Base-by-base conservation (phyloP, 1,139 yeast species). In the Geotrichum bryndzae region DNA sequence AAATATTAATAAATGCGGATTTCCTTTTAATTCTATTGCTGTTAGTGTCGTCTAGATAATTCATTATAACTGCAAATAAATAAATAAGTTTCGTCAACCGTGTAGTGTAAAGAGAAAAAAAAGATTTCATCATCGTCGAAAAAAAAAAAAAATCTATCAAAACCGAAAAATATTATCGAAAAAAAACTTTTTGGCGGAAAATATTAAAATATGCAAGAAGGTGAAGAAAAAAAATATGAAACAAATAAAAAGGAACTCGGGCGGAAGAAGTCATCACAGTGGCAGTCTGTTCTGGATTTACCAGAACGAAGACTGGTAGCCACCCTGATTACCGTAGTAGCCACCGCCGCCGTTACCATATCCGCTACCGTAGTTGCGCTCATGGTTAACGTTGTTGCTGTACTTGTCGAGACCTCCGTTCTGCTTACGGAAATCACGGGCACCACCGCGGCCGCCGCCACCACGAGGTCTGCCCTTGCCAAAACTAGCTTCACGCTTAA, bases 401-500 rank as follows among this genome's bases (percentile, higher is more conserved):
- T 71, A 68, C 57, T 73, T 69, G 61, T 73, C 72, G 62, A 68
- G 68, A 60, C 74, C 70, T 63, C 66, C 66, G 63, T 71, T 68
- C 45, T 76, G 76, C 68, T 73, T 71, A 60, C 80, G 76, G 72
- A 67, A 73, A 67, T 76, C 79, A 56, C 78, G 77, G 61, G 67
- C 68, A 23, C 48, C 48, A 29, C 58, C 53, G 11, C 59, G 59
- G 35, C 59, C 59, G 51, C 73, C 69, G 62, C 85, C 79, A 62
- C 85, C 79, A 65, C 84, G 77, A 62, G 82, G 79, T 61, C 86
- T 80, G 64, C 86, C 79, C 68, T 85, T 80, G 67, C 88, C 86
- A 69, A 80, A 81, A 60, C 87, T 78, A 61, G 84, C 78, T 80
- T 92, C 98, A 79, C 96, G 88, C 65, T 90, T 80, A 69, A 91